phyloP scores from a whole-genome alignment of 129 eudicot genomes.

The Smallanthus sonchifolius region DNA sequence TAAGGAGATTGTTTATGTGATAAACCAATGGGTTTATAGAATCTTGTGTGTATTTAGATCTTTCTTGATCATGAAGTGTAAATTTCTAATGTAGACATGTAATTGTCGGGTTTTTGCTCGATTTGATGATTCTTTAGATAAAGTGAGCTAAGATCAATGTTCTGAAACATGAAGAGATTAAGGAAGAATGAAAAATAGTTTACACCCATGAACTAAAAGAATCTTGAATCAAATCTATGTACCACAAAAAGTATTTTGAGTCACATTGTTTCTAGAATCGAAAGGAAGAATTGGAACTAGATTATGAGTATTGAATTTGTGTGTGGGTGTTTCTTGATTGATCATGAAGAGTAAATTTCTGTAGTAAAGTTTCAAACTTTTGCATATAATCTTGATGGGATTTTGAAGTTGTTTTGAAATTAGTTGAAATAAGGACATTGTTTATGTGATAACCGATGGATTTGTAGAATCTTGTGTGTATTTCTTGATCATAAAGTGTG shows the following conservation, averaged over 20 bases:
- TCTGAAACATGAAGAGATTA: not conserved
- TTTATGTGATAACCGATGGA: not conserved
- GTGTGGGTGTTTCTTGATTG: not conserved
- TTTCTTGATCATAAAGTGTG: not conserved
- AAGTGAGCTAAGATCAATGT: not conserved
- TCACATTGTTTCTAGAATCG: no score
- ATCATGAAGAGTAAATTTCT: not conserved
- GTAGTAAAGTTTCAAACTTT: not conserved
- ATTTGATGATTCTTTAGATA: not conserved
- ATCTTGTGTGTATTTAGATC: not conserved
- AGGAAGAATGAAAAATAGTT: no score
- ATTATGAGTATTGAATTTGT: not conserved
- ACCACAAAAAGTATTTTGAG: no score
- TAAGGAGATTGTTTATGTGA: not conserved
- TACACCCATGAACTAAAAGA: no score
- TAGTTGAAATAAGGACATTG: not conserved
- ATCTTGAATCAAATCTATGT: no score
- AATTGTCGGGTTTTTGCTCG: not conserved
- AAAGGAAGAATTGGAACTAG: not conserved
- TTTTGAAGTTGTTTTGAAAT: not conserved
- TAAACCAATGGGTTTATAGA: not conserved
- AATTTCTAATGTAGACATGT: not conserved
- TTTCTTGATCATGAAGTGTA: slow-evolving; percentile 3
- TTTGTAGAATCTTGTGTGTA: not conserved
- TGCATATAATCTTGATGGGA: not conserved